Base-by-base conservation (phyloP, 139 green algal species). In the Chlamydomonas sp. region DNA sequence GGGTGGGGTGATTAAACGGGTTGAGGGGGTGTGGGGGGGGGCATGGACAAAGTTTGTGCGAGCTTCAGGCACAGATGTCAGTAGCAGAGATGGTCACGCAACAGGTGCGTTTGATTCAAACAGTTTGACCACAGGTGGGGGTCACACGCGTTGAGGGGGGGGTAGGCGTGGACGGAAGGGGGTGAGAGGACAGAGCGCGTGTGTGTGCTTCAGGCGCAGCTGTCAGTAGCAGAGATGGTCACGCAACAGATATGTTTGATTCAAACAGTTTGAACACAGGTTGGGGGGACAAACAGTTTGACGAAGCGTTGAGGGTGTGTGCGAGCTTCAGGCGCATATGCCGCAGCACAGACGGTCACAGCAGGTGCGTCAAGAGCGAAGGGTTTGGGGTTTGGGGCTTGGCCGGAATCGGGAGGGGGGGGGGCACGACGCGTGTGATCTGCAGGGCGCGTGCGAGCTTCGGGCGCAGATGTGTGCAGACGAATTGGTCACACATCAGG, bases 61-160 rank as follows among this genome's bases (percentile, higher is more conserved):
- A 87, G 59, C 70, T 82, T 54, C 69, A 81, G 48, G 72, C 77
- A 1, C 71, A 77, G 67, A 36, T 77, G 29, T 70, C 71, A 10
- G 75, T 75, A 0, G 33, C 67, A 0, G 72, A 80, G 70, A 35
- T 83, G 35, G 22, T 83, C n/a, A 13, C 73, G 20, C 72, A 74
- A 22, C n/a, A n/a, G n/a, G n/a, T n/a, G n/a, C n/a, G n/a, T n/a
- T n/a, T n/a, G n/a, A n/a, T n/a, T n/a, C n/a, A n/a, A n/a, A n/a
- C n/a, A n/a, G n/a, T n/a, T n/a, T n/a, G n/a, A n/a, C n/a, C n/a
- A n/a, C n/a, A n/a, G n/a, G n/a, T n/a, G n/a, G n/a, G n/a, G n/a
- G n/a, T n/a, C n/a, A n/a, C n/a, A n/a, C n/a, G n/a, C n/a, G n/a
- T n/a, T n/a, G n/a, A n/a, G n/a, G n/a, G 58, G 65, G 22, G 62